A percentile compares a stretch with the other conserved stretches of the same genome.
Evolutionary conservation across 441 rosid species (phyloP).

Genomic region (Macaranga tanarius): DNA sequence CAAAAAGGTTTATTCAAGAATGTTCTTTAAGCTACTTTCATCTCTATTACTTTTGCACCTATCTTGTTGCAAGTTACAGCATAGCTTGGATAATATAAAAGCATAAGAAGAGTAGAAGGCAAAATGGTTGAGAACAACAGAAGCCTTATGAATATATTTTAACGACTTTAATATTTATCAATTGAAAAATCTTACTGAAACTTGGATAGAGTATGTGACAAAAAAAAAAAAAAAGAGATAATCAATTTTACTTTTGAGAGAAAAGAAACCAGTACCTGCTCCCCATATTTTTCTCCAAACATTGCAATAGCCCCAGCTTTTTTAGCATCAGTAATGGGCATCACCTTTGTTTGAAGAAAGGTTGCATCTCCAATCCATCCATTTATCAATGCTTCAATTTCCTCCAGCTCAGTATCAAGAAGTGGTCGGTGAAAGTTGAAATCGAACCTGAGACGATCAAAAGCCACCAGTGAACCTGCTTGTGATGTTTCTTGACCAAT

Average conservation of each 20-base stretch:
- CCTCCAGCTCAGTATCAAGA: constrained; percentile 61
- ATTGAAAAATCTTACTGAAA: neutral
- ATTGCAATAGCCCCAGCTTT: constrained; percentile 91
- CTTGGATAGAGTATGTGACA: neutral
- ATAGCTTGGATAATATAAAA: neutral
- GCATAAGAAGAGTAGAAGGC: neutral
- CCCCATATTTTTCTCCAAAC: constrained; percentile 97
- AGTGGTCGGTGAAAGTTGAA: constrained; percentile 81
- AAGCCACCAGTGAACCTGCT: constrained; percentile 95
- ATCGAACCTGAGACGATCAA: constrained; percentile 95
- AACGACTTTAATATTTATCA: neutral
- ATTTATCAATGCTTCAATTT: constrained; percentile 71
- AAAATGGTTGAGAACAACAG: neutral
- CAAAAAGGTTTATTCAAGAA: neutral
- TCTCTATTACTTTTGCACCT: neutral
- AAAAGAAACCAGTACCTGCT: constrained; percentile 51
- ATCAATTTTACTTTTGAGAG: constrained; percentile 1
- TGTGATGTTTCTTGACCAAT: constrained; percentile 85
- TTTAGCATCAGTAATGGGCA: constrained; percentile 81
- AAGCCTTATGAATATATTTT: neutral
- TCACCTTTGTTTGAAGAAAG: constrained; percentile 71
- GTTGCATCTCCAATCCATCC: constrained; percentile 81
- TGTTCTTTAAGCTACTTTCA: neutral
- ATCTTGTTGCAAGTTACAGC: neutral
- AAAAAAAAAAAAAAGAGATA: neutral